Conservation (phyloP, 495 filamentous ascomycete genomes). For the Podospora bellae-mahoneyi region DNA sequence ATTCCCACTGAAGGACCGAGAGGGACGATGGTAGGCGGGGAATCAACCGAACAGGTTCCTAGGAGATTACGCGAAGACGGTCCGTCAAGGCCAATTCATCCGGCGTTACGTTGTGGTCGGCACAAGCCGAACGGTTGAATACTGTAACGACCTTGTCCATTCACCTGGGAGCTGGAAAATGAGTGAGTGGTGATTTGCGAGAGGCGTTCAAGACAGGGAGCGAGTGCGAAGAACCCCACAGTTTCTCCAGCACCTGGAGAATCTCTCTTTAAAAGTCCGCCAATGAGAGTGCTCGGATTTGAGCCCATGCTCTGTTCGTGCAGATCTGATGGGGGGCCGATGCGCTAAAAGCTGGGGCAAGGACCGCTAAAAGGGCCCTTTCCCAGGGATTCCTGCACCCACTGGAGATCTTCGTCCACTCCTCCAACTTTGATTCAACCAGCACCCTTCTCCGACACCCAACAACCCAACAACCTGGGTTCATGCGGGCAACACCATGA, state of each 20-base stretch:
- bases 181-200: not conserved
- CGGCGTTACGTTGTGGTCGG: constrained; percentile 1
- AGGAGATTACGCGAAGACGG: constrained; percentile 1
- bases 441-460: not conserved
- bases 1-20: not conserved
- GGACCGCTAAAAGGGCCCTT: not conserved
- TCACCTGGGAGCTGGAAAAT: constrained; percentile 4
- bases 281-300: constrained; percentile 17
- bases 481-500: not conserved
- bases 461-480: not conserved
- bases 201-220: not conserved
- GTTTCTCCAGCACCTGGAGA: constrained; percentile 28
- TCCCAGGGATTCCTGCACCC: not conserved
- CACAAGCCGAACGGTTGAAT: constrained; percentile 4
- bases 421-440: not conserved
- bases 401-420: not conserved
- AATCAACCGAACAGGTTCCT: not conserved
- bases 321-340: constrained; percentile 11
- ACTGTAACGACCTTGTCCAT: not conserved
- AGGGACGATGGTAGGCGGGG: not conserved
- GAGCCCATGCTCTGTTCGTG: constrained; percentile 8
- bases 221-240: constrained; percentile 19
- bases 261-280: constrained; percentile 25
- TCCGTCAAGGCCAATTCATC: constrained; percentile 5
- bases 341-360: not conserved